Evolutionary conservation across 2,329 filamentous ascomycete genomes (phyloP).

Genomic region (Chaetomiaceae sp.): DNA sequence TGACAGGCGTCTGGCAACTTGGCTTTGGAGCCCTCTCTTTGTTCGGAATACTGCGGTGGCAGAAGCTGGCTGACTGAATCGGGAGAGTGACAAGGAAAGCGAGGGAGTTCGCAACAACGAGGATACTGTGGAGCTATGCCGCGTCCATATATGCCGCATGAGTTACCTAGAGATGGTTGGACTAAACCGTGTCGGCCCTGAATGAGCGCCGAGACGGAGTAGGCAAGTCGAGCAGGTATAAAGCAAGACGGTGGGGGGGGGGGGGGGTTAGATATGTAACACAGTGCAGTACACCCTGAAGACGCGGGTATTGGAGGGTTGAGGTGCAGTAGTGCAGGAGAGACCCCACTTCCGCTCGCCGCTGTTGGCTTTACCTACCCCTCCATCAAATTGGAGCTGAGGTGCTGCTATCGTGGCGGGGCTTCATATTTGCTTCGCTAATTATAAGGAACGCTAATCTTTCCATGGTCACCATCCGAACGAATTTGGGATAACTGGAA

Average conservation of each 20-base stretch:
- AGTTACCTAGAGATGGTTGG: slow-evolving; percentile 1
- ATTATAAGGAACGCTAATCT: too few species aligned
- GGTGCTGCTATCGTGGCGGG: too few species aligned
- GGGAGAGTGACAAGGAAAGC: background rate
- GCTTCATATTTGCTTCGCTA: background rate
- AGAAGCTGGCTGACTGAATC: slow-evolving; percentile 1
- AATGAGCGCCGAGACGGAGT: background rate
- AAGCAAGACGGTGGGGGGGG: background rate
- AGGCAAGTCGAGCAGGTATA: background rate
- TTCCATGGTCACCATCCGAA: too few species aligned
- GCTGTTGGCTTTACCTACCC: background rate
- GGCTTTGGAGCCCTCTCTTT: slow-evolving; percentile 12
- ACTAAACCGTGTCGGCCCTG: slow-evolving; percentile 4
- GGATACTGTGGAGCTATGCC: slow-evolving; percentile 18
- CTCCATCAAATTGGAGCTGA: background rate
- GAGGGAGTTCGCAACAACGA: slow-evolving; percentile 16
- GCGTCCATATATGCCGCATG: slow-evolving; percentile 27
- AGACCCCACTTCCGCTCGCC: background rate
- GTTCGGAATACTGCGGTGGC: slow-evolving; percentile 11
- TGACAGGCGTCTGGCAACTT: slow-evolving; percentile 1
- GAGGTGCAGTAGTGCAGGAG: background rate
- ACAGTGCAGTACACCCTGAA: too few species aligned
- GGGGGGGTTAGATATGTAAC: too few species aligned
- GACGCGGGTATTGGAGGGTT: slow-evolving; percentile 10
- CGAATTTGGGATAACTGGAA: too few species aligned